These are phyloP conservation scores for Fusarium sp. DNA, from an alignment of 2,329 filamentous ascomycete species.

Conservation along the genomic window DNA sequence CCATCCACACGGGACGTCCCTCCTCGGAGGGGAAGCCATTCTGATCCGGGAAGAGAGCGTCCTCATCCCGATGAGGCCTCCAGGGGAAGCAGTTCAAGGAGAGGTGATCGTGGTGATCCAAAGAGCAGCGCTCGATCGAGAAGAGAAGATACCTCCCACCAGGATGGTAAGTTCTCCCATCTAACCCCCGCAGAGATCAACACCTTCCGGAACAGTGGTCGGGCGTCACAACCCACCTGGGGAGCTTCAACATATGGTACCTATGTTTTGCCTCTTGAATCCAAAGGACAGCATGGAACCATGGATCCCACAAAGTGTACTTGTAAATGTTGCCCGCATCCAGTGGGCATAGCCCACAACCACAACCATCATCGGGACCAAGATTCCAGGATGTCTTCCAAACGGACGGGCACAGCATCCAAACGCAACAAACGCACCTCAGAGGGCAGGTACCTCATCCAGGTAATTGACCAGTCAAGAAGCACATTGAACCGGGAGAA, in stretches of 20 bases:
- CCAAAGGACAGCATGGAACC: slow-evolving; percentile 27
- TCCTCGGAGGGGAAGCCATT: neutral
- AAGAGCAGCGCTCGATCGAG: neutral
- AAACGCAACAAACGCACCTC: slow-evolving; percentile 6
- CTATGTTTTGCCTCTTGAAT: slow-evolving; percentile 40
- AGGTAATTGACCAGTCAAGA: slow-evolving; percentile 41
- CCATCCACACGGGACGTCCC: neutral
- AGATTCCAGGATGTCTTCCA: neutral
- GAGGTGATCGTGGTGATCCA: neutral
- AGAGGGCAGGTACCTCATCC: slow-evolving; percentile 29
- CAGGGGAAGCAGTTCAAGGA: neutral
- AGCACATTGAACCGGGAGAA: slow-evolving; percentile 29
- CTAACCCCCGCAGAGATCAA: slow-evolving; percentile 13
- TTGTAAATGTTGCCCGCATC: slow-evolving; percentile 46
- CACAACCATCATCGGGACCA: slow-evolving; percentile 17
- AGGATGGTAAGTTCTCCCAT: neutral
- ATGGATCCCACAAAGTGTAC: slow-evolving; percentile 40
- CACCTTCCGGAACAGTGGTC: slow-evolving; percentile 3
- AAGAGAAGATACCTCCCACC: neutral
- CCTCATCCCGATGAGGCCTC: neutral
- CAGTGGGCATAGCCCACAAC: slow-evolving; percentile 23
- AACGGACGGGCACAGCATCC: slow-evolving; percentile 1
- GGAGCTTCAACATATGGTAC: slow-evolving; percentile 36
- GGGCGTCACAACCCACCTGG: neutral
- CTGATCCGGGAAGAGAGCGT: neutral